Conservation (phyloP, 768 basidiomycete species). For the Macrolepiota fuliginosa region DNA sequence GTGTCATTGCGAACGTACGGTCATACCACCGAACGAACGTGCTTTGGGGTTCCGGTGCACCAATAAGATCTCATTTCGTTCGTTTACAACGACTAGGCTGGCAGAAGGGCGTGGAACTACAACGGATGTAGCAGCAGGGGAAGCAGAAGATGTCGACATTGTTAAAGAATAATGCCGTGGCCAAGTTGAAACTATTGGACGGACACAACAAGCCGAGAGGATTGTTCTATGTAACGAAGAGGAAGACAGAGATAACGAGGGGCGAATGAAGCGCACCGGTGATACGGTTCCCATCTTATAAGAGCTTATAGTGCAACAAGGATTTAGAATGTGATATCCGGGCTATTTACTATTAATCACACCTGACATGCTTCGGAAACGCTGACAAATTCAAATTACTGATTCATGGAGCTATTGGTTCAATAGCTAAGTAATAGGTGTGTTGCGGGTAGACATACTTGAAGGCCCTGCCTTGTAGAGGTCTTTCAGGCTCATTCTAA, state of each 20-base stretch:
- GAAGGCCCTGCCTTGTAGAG: no score
- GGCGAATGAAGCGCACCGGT: not conserved
- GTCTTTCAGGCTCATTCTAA: no score
- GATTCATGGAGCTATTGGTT: not conserved
- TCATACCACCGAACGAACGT: conserved; percentile 61
- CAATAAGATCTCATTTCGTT: conserved; percentile 63
- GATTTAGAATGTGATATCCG: not conserved
- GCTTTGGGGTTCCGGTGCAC: conserved; percentile 70
- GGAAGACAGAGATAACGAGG: not conserved
- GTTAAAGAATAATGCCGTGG: not conserved
- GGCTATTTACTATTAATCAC: not conserved
- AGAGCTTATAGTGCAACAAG: not conserved
- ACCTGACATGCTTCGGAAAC: not conserved
- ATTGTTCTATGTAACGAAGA: not conserved
- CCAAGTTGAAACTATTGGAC: not conserved
- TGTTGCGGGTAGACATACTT: no score
- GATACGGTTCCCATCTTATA: conserved; percentile 3
- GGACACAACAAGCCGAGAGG: not conserved
- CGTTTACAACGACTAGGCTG: conserved; percentile 63
- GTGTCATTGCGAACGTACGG: conserved; percentile 40
- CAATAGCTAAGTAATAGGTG: no score
- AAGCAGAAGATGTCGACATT: conserved; percentile 14
- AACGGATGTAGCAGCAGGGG: not conserved
- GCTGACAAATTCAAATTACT: not conserved
- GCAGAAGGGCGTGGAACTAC: conserved; percentile 58